Evolutionary conservation across 2,329 filamentous ascomycete species (phyloP).

Genomic region (Colletotrichum spaethianum): DNA sequence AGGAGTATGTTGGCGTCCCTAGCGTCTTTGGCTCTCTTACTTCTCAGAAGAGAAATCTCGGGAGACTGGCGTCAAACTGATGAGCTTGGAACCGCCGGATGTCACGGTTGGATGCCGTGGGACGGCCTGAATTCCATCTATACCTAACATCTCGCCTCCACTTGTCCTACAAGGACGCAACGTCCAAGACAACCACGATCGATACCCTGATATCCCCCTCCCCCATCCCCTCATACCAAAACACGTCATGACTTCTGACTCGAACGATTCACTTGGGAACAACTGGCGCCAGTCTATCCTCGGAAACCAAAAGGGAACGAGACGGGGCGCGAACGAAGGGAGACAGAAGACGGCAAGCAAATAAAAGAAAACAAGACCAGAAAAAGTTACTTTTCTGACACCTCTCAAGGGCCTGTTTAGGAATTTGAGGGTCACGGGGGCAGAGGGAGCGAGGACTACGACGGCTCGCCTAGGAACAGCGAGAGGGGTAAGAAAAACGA

Average conservation of each 20-base stretch:
- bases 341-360: neutral
- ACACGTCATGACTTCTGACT: neutral
- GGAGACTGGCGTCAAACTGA: neutral
- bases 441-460: too few relatives aligned
- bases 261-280: too few relatives aligned
- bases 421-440: neutral
- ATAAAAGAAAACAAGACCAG: too few relatives aligned
- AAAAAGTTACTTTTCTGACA: conserved; percentile 13
- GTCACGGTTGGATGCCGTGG: neutral
- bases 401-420: neutral
- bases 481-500: neutral
- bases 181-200: too few relatives aligned
- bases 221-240: neutral
- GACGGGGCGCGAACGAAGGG: neutral
- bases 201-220: neutral
- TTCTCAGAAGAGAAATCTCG: neutral
- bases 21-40: neutral
- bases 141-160: neutral
- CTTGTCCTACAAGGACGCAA: neutral
- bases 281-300: neutral
- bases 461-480: neutral
- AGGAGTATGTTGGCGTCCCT: too few relatives aligned
- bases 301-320: neutral
- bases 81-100: neutral
- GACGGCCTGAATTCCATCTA: neutral